Base-by-base conservation (phyloP, 1,284 basidiomycete species). In the Hymenochaete sp. region DNA sequence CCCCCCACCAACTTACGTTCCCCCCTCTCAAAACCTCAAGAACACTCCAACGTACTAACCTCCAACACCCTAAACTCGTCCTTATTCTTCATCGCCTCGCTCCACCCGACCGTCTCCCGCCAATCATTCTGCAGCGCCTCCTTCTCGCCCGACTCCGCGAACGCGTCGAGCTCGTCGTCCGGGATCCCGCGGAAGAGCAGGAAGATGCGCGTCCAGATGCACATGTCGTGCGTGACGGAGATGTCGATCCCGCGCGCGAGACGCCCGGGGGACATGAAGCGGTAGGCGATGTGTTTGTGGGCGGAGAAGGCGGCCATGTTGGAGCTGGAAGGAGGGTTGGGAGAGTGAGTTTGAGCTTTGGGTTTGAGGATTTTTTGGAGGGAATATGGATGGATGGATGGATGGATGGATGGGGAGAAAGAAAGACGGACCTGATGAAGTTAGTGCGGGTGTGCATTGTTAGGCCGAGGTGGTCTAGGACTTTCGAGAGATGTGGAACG, bases 241-340 rank as follows among this genome's bases (percentile, higher is more conserved):
- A 89, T 84, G 57, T 89, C 85, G 49, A 89, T 76, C n/a, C 85
- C 85, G 1, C 82, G 76, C 6, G 84, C 82, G 39, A 89, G 81
- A 53, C 75, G 80, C 49, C 70, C 67, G 2, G 84, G 86, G 7
- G 77, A 72, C 53, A 89, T 72, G 63, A 89, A 88, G n/a, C 85
- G 77, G 57, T 88, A 89, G 9, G 85, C 86, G 51, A 89, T 83
- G 61, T 89, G 84, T 58, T 79, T 82, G 63, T 89, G 84, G 3
- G 68, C 66, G 10, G 77, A 65, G 59, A 88, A 88, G 3, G 76
- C 63, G 22, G 76, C 67, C 53, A 88, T 68, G 61, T 88, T 85
- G 60, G 81, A 78, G 60, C 83, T 88, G 54, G 21, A n/a, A n/a
- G n/a, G n/a, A n/a, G n/a, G 44, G 38, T 27, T 39, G 47, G 11